These are phyloP conservation scores for Margaritispora aquatica DNA, from an alignment of 495 filamentous ascomycete species.

Conservation along the genomic window DNA sequence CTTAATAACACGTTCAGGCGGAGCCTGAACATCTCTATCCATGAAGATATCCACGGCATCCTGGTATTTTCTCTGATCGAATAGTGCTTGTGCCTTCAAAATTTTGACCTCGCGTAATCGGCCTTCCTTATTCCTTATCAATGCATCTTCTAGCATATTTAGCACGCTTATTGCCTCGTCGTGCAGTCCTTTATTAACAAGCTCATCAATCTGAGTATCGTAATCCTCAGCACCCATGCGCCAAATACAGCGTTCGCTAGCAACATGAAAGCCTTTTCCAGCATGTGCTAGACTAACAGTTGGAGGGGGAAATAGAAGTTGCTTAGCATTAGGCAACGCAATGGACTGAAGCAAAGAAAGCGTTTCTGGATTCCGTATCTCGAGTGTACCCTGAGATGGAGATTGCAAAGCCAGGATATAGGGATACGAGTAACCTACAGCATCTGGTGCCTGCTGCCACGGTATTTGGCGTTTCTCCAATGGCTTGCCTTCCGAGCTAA, in stretches of 20 bases:
- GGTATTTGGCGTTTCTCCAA: conserved; percentile 82
- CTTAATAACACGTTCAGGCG: conserved; percentile 81
- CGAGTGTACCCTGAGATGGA: conserved; percentile 76
- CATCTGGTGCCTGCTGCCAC: conserved; percentile 82
- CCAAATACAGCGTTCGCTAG: conserved; percentile 87
- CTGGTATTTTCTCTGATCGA: conserved; percentile 73
- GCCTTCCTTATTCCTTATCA: conserved; percentile 76
- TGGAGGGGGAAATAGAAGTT: conserved; percentile 89
- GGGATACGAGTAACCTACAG: conserved; percentile 91
- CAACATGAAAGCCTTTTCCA: conserved; percentile 88
- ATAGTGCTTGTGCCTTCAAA: conserved; percentile 80
- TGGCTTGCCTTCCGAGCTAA: conserved; percentile 74
- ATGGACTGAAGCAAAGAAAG: conserved; percentile 82
- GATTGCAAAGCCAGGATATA: conserved; percentile 86
- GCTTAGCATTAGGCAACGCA: conserved; percentile 67
- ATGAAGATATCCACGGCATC: conserved; percentile 90
- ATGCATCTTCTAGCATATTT: conserved; percentile 83
- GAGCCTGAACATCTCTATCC: conserved; percentile 62
- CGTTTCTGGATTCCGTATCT: conserved; percentile 90
- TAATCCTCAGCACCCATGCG: conserved; percentile 93
- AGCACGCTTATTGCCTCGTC: conserved; percentile 93
- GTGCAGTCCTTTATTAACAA: conserved; percentile 67
- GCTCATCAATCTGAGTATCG: conserved; percentile 80
- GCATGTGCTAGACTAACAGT: conserved; percentile 89
- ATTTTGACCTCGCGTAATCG: conserved; percentile 79